Conservation (phyloP, 2,329 filamentous ascomycete species). For the Albifimbria verrucaria region DNA sequence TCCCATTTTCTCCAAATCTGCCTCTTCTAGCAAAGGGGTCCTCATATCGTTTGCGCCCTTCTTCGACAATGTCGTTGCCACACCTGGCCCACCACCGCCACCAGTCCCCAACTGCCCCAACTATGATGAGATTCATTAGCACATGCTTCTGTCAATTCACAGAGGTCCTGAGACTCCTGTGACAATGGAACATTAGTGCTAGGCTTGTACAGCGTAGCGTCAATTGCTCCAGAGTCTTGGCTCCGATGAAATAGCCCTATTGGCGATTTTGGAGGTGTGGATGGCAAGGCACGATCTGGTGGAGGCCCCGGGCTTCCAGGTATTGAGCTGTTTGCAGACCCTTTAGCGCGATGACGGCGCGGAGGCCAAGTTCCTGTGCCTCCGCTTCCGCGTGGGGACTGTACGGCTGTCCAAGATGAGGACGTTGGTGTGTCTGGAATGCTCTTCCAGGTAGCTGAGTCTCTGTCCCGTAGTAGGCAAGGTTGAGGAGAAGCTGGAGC, state of each 20-base stretch:
- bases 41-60: conserved; percentile 1
- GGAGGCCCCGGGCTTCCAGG: conserved; percentile 38
- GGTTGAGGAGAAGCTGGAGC: neutral
- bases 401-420: neutral
- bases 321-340: conserved; percentile 11
- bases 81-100: conserved; percentile 7
- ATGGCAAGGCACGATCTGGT: conserved; percentile 37
- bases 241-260: conserved; percentile 10
- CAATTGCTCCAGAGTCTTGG: conserved; percentile 10
- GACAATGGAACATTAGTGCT: conserved; percentile 8
- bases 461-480: no score
- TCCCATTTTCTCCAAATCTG: conserved; percentile 22
- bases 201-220: no score
- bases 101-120: conserved; percentile 31
- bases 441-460: neutral
- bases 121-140: conserved; percentile 23
- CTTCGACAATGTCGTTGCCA: conserved; percentile 6
- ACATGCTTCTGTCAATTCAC: conserved; percentile 27
- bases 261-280: conserved; percentile 12
- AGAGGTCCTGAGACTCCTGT: conserved; percentile 23
- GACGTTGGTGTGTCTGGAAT: neutral
- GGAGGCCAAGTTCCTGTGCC: conserved; percentile 12
- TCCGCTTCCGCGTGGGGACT: neutral
- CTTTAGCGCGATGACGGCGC: conserved; percentile 6
- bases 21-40: conserved; percentile 16